phyloP scores from a whole-genome alignment of 176 grass and related monocot species.

The barley (Hordeum vulgare) region MorexV3_pseudomolecules_assembly NC_058520.1:166021406-166021905 shows the following conservation, averaged over 20 bases:
- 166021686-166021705: background rate
- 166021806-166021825: background rate
- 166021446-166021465: slow-evolving; percentile 43
- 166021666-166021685: background rate
- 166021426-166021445: slow-evolving; percentile 42
- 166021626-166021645: background rate
- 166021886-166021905: too few species aligned
- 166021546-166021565: slow-evolving; percentile 7
- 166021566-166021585: background rate
- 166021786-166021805: background rate
- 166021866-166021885: too few species aligned
- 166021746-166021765: background rate
- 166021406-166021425: slow-evolving; percentile 64
- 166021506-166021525: background rate
- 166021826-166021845: background rate
- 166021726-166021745: background rate
- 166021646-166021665: slow-evolving; percentile 4
- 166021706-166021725: background rate
- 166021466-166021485: slow-evolving; percentile 49
- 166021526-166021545: background rate
- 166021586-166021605: background rate
- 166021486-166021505: slow-evolving; percentile 13
- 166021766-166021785: background rate
- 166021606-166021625: background rate
- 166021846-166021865: background rate